Evolutionary conservation across 2,329 filamentous ascomycete genomes (phyloP).

Genomic region (Nothopassalora personata): DNA sequence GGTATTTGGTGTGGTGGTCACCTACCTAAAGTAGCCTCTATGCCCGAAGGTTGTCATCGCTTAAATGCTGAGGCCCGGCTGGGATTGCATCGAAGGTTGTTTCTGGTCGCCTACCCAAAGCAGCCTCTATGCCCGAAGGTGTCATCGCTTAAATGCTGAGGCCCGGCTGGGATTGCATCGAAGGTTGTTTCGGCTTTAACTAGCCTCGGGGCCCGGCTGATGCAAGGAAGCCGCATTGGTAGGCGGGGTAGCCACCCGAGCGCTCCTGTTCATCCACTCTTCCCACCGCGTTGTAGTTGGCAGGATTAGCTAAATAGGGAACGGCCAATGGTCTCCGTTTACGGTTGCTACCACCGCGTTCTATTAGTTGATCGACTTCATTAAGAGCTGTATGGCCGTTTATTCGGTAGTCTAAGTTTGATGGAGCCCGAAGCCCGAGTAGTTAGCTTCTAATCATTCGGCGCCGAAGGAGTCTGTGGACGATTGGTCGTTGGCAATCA

Average conservation of each 20-base stretch:
- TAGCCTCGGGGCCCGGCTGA: not conserved
- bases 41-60: too few species aligned
- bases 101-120: too few species aligned
- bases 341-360: not conserved
- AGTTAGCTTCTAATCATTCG: not conserved
- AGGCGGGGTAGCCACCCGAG: too few species aligned
- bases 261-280: not conserved
- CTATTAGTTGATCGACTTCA: not conserved
- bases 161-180: not conserved
- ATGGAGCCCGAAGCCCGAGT: not conserved
- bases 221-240: too few species aligned
- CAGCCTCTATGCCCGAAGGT: too few species aligned
- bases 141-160: not conserved
- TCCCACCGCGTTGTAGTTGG: not conserved
- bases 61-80: too few species aligned
- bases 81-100: too few species aligned
- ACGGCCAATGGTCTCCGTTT: not conserved
- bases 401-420: not conserved
- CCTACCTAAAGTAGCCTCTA: too few species aligned
- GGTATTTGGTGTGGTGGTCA: too few species aligned
- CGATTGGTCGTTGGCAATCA: constrained; percentile 2
- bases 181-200: not conserved
- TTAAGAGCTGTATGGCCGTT: not conserved
- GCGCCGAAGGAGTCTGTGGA: constrained; percentile 5
- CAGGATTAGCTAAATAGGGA: not conserved